Percentiles rank a stretch among this genome's conserved stretches.
Evolutionary conservation across 2,329 filamentous ascomycete genomes (phyloP).

Genomic region (Thyridium curvatum): DNA sequence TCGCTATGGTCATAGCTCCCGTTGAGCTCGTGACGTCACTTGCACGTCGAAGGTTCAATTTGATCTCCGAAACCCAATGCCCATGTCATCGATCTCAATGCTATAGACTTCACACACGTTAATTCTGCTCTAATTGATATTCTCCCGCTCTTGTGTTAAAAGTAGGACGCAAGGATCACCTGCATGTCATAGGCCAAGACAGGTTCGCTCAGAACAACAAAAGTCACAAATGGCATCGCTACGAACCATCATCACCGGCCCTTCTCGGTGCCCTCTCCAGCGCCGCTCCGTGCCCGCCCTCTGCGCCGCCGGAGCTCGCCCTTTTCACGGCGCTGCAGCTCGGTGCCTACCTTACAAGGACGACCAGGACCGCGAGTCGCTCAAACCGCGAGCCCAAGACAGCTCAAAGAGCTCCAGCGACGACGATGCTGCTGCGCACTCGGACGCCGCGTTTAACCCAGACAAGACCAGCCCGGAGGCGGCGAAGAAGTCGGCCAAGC

Average conservation of each 20-base stretch:
- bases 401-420: conserved; percentile 63
- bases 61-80: too few species aligned
- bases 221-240: too few species aligned
- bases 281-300: conserved; percentile 2
- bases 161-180: too few species aligned
- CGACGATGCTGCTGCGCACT: conserved; percentile 45
- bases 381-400: conserved; percentile 62
- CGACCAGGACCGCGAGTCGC: conserved; percentile 50
- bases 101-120: too few species aligned
- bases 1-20: too few species aligned
- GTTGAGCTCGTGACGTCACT: too few species aligned
- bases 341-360: conserved; percentile 38
- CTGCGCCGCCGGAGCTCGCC: conserved; percentile 9
- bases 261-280: neutral
- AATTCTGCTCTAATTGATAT: too few species aligned
- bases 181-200: too few species aligned
- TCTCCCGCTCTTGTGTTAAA: too few species aligned
- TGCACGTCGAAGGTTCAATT: too few species aligned
- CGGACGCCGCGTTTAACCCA: conserved; percentile 63
- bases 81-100: too few species aligned
- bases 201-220: too few species aligned
- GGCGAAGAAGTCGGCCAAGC: conserved; percentile 37
- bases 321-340: conserved; percentile 24
- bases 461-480: conserved; percentile 60
- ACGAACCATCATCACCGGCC: neutral